Percentiles rank a stretch among this genome's conserved stretches.
These are phyloP conservation scores for Hyaloscypha bicolor DNA, from an alignment of 495 filamentous ascomycete species.

Conservation along the genomic window DNA sequence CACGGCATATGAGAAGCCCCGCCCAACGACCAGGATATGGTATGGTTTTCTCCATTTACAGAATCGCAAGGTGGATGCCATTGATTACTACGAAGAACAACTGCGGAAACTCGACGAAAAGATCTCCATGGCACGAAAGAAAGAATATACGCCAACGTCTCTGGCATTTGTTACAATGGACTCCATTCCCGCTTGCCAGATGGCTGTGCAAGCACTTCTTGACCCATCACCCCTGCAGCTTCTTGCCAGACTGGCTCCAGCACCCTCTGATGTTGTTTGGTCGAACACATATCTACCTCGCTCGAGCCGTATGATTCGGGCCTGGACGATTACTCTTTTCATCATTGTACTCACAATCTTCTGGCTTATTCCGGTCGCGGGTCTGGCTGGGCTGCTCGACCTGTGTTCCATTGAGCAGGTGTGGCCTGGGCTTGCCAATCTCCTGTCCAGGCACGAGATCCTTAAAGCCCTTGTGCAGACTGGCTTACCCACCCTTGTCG, in stretches of 20 bases:
- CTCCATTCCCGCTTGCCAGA: constrained; percentile 87
- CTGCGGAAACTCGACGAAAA: constrained; percentile 80
- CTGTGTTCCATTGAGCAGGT: constrained; percentile 74
- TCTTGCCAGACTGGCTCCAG: constrained; percentile 82
- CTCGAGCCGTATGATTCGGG: constrained; percentile 67
- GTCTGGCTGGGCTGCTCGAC: constrained; percentile 76
- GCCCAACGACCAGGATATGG: constrained; percentile 76
- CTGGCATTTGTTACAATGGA: constrained; percentile 97
- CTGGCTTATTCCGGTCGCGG: constrained; percentile 85
- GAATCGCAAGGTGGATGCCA: constrained; percentile 78
- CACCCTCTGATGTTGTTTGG: constrained; percentile 91
- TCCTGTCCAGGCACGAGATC: constrained; percentile 66
- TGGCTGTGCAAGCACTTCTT: constrained; percentile 90
- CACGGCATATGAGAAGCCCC: constrained; percentile 34
- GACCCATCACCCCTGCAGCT: constrained; percentile 85
- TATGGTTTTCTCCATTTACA: constrained; percentile 77
- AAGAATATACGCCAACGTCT: constrained; percentile 75
- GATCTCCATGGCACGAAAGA: constrained; percentile 69
- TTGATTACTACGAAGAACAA: constrained; percentile 90
- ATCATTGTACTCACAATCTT: constrained; percentile 83
- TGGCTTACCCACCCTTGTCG: constrained; percentile 79
- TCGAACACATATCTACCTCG: constrained; percentile 87
- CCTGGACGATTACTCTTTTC: constrained; percentile 80
- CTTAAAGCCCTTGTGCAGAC: constrained; percentile 79
- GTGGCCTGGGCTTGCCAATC: constrained; percentile 67